phyloP scores from a whole-genome alignment of 83 land plant genomes.

The Thuja plicata region DNA sequence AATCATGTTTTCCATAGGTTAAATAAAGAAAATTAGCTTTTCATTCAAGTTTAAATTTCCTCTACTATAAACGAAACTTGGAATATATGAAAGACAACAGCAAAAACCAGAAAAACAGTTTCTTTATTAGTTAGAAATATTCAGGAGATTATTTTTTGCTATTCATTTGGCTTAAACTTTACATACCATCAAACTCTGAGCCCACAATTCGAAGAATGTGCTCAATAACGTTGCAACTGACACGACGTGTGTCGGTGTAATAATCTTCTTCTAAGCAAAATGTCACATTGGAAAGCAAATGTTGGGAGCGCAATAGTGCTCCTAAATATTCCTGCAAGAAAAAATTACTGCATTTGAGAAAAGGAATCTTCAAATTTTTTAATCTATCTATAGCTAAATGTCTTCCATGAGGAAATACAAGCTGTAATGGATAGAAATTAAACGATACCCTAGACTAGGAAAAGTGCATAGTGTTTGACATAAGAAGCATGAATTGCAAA shows the following conservation, averaged over 20 bases:
- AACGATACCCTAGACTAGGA: not conserved
- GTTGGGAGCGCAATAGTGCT: constrained; percentile 16
- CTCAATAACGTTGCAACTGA: constrained; percentile 39
- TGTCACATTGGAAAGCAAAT: constrained; percentile 32
- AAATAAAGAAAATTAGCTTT: too few species aligned
- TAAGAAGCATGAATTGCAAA: not conserved
- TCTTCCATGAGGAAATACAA: not conserved
- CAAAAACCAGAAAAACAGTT: too few species aligned
- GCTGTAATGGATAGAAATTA: not conserved
- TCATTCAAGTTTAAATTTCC: too few species aligned
- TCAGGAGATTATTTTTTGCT: not conserved
- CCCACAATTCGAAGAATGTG: constrained; percentile 37
- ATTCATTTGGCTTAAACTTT: not conserved
- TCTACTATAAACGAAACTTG: not conserved
- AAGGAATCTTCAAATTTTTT: not conserved
- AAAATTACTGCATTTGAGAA: not conserved
- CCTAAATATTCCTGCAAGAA: constrained; percentile 24
- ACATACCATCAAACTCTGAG: constrained; percentile 22
- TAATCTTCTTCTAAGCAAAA: constrained; percentile 54
- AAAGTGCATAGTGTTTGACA: not conserved
- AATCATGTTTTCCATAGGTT: too few species aligned
- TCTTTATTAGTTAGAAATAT: too few species aligned
- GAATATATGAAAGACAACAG: not conserved
- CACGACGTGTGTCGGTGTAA: constrained; percentile 40
- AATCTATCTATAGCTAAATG: not conserved